Base-by-base conservation (phyloP, 306 rosid genomes). In the Heteromeles arbutifolia region DNA sequence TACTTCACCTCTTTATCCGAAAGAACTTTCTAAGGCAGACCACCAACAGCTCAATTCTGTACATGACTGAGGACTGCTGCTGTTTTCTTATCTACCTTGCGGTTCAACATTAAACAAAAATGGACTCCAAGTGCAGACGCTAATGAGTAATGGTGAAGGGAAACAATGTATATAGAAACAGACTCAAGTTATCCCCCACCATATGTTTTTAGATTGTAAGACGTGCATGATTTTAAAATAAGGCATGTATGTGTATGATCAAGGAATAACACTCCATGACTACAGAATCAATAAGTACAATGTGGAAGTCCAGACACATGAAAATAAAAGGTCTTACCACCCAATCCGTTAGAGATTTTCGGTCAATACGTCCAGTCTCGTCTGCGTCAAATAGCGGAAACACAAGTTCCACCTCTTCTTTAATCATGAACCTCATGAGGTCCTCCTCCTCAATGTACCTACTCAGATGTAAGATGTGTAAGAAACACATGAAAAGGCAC, bases 361-460 rank as follows among this genome's bases (percentile, higher is more conserved):
- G 79, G 64, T 94, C 89, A 61, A 91, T 82, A 25, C 22, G 79
- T 50, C 92, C 85, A 0, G 87, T 76, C 67, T 89, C 95, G 14
- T 84, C 65, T 45, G 82, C 74, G 3, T 86, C 90, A 48, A 95
- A 75, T 43, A 88, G 85, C 21, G 96, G 97, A 65, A 82, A 79
- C 62, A 96, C 89, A 68, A 83, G 75, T 50, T 85, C 86, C 71
- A 90, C 91, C 78, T 95, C 98, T 85, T 92, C 98, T 86, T 84
- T 86, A 24, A 88, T 89, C 97, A 92, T 88, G 86, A 96, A 92
- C 68, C 91, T 83, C 74, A 78, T 61, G 11, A 96, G 92, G 79
- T 96, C 96, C 6, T 85, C 87, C 58, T 81, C 93, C 32, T 90
- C 97, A 68, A 96, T 84, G 84, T 85, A 86, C 85, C 98, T 92